Conservation (phyloP, 352 stramenopile species). For the Pythium insidiosum region DNA sequence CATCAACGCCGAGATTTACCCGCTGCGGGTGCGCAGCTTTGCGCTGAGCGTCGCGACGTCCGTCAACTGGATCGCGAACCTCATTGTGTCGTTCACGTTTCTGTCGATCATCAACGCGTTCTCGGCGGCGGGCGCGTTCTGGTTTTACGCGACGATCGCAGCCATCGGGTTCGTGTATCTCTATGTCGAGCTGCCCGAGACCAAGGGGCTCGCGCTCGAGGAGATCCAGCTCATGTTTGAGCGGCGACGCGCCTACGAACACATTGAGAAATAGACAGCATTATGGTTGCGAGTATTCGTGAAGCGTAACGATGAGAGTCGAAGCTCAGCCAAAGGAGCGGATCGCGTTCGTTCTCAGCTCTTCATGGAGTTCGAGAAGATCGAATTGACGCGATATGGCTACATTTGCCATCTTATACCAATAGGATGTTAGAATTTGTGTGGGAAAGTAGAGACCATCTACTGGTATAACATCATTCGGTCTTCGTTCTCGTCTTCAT, state of each 20-base stretch:
- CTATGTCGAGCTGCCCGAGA: constrained; percentile 85
- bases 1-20: constrained; percentile 94
- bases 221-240: constrained; percentile 90
- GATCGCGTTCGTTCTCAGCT: too few relatives aligned
- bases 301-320: constrained; percentile 3
- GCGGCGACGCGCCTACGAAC: constrained; percentile 22
- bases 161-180: constrained; percentile 71
- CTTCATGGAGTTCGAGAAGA: constrained; percentile 2
- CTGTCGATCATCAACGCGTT: constrained; percentile 78
- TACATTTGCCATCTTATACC: too few relatives aligned
- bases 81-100: constrained; percentile 92
- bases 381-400: too few relatives aligned
- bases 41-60: constrained; percentile 84
- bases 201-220: constrained; percentile 89
- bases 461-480: too few relatives aligned
- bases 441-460: too few relatives aligned
- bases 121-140: constrained; percentile 77
- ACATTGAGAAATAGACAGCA: constrained; percentile 21
- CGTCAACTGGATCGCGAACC: constrained; percentile 90
- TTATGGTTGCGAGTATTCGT: constrained; percentile 5
- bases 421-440: too few relatives aligned
- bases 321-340: too few relatives aligned
- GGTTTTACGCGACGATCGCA: constrained; percentile 83
- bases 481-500: too few relatives aligned
- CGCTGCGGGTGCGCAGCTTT: constrained; percentile 78